Percentiles rank a stretch among this genome's conserved stretches.
These are phyloP conservation scores for Epichloe glyceriae DNA, from an alignment of 2,329 filamentous ascomycete genomes.

Conservation along the genomic window DNA sequence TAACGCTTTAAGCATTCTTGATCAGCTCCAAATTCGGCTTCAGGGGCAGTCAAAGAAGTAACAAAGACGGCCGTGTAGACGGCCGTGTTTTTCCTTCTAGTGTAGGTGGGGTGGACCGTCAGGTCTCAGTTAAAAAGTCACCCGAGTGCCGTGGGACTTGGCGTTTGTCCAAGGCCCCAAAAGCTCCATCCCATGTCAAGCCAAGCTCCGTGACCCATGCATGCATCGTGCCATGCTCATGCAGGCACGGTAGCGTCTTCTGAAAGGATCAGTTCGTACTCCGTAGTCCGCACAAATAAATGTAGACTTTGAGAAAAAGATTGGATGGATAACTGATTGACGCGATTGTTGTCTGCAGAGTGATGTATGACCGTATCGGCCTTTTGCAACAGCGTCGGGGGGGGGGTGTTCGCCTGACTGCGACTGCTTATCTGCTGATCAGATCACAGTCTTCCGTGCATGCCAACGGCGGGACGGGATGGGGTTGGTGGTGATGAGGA, in stretches of 20 bases:
- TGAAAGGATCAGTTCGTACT: neutral
- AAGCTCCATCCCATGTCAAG: too few relatives aligned
- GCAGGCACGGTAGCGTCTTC: constrained; percentile 3
- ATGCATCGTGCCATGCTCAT: neutral
- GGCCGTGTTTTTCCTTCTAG: too few relatives aligned
- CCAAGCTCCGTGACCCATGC: neutral
- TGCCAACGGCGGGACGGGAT: neutral
- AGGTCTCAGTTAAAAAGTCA: too few relatives aligned
- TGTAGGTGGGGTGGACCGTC: too few relatives aligned
- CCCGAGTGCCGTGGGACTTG: neutral
- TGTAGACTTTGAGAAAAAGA: neutral
- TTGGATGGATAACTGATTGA: neutral
- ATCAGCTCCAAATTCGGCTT: too few relatives aligned
- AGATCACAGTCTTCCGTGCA: neutral
- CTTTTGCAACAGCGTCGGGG: neutral
- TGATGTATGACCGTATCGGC: neutral
- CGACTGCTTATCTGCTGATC: neutral
- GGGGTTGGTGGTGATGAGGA: neutral
- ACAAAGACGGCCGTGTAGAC: too few relatives aligned
- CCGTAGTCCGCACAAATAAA: neutral
- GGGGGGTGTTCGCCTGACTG: neutral
- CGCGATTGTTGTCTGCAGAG: too few relatives aligned
- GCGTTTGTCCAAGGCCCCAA: neutral
- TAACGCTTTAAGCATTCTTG: too few relatives aligned
- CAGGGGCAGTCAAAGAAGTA: too few relatives aligned